Evolutionary conservation across 2,329 filamentous ascomycete genomes (phyloP).

Genomic region (Phoma sp.): DNA sequence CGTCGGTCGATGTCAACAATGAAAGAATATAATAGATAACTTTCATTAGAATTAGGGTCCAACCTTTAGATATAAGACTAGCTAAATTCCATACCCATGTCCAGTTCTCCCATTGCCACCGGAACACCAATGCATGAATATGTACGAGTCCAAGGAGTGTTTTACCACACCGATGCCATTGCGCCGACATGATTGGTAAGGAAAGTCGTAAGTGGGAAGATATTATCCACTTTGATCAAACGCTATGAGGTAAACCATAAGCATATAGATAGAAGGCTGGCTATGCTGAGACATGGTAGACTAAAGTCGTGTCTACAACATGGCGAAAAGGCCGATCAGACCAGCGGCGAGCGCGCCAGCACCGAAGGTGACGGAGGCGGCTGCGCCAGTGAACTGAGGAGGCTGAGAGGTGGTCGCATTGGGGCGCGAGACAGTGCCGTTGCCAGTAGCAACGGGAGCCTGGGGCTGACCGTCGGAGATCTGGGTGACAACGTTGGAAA

Average conservation of each 20-base stretch:
- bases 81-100: slow-evolving; percentile 3
- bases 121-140: slow-evolving; percentile 15
- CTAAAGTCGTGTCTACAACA: slow-evolving; percentile 34
- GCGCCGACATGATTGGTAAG: slow-evolving; percentile 17
- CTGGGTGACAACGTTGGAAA: slow-evolving; percentile 26
- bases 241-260: slow-evolving; percentile 2
- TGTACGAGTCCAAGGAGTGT: slow-evolving; percentile 21
- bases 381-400: slow-evolving; percentile 41
- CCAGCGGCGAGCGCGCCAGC: slow-evolving; percentile 37
- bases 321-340: slow-evolving; percentile 34
- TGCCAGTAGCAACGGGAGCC: slow-evolving; percentile 22
- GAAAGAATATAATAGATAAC: neutral
- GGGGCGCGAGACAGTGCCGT: slow-evolving; percentile 17
- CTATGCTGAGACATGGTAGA: slow-evolving; percentile 6
- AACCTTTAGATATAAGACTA: slow-evolving; percentile 7
- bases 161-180: slow-evolving; percentile 17
- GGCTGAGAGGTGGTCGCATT: slow-evolving; percentile 11
- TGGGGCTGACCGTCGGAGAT: slow-evolving; percentile 37
- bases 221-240: slow-evolving; percentile 13
- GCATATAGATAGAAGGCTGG: slow-evolving; percentile 1
- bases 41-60: slow-evolving; percentile 13
- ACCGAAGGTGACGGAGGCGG: slow-evolving; percentile 26
- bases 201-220: slow-evolving; percentile 20
- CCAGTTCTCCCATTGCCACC: neutral
- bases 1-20: neutral